These are phyloP conservation scores for Cyberlindnera amylophila DNA, from an alignment of 805 yeast genomes.

Conservation along the genomic window DNA sequence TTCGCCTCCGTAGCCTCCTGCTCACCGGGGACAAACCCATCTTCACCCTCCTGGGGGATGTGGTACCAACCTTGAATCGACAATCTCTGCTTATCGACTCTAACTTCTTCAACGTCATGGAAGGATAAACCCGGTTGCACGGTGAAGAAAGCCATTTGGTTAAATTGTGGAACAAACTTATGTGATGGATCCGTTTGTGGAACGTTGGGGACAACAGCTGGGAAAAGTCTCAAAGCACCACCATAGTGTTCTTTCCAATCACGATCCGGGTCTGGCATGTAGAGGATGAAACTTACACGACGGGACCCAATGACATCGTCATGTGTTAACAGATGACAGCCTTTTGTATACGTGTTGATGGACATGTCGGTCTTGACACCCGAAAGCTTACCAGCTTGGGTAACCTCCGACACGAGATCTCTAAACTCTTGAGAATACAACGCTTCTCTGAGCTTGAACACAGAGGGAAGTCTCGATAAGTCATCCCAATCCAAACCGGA, in stretches of 20 bases:
- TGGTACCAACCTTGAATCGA: slow-evolving; percentile 99
- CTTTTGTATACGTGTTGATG: slow-evolving; percentile 83
- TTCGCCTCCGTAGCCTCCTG: slow-evolving; percentile 72
- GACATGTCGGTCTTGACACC: slow-evolving; percentile 93
- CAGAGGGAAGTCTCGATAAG: slow-evolving; percentile 63
- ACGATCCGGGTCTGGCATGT: slow-evolving; percentile 88
- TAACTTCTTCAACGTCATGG: slow-evolving; percentile 97
- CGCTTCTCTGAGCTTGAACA: slow-evolving; percentile 79
- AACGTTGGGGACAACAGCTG: slow-evolving; percentile 82
- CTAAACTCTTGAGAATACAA: slow-evolving; percentile 84
- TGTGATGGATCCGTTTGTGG: slow-evolving; percentile 74
- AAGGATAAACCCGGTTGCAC: slow-evolving; percentile 96
- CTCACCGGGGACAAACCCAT: slow-evolving; percentile 78
- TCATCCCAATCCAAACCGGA: slow-evolving; percentile 82
- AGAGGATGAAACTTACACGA: slow-evolving; percentile 86
- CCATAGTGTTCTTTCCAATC: slow-evolving; percentile 91
- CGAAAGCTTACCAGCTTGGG: slow-evolving; percentile 85
- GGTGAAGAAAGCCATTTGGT: slow-evolving; percentile 91
- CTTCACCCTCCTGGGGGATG: slow-evolving; percentile 91
- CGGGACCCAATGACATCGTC: slow-evolving; percentile 98
- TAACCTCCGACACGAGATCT: slow-evolving; percentile 67
- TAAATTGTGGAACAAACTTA: slow-evolving; percentile 85
- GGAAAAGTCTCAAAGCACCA: slow-evolving; percentile 84
- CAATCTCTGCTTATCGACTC: slow-evolving; percentile 83
- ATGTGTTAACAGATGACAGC: slow-evolving; percentile 91